Conservation (phyloP, 306 rosid genomes). For the Pueraria montana region DNA sequence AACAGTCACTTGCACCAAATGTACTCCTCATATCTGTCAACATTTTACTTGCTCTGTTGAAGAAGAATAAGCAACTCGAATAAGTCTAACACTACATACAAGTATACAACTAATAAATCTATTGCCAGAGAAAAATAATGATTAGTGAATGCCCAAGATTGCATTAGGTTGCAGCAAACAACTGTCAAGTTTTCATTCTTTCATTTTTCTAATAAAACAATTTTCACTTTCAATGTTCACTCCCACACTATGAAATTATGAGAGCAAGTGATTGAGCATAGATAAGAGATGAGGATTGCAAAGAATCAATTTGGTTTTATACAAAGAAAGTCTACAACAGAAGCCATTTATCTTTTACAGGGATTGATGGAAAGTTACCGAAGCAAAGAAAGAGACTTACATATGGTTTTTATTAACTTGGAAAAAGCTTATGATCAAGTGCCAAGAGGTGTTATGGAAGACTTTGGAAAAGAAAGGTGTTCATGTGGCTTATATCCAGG, state of each 20-base stretch:
- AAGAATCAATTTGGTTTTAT: not conserved
- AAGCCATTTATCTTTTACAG: not conserved
- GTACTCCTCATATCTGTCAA: constrained; percentile 84
- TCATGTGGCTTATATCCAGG: not conserved
- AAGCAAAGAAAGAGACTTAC: not conserved
- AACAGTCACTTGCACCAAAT: constrained; percentile 82
- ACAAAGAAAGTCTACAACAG: not conserved
- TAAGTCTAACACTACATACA: constrained; percentile 38
- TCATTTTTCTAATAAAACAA: constrained; percentile 2
- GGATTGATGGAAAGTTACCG: not conserved
- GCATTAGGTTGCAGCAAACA: constrained; percentile 31
- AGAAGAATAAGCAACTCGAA: constrained; percentile 48
- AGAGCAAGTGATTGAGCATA: not conserved
- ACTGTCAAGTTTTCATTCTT: constrained; percentile 17
- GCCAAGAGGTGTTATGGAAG: not conserved
- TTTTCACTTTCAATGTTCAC: constrained; percentile 23
- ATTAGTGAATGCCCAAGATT: constrained; percentile 29
- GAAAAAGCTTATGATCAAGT: not conserved
- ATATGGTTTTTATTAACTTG: not conserved
- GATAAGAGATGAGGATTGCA: not conserved
- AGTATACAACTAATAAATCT: constrained; percentile 36
- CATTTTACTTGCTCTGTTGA: constrained; percentile 76
- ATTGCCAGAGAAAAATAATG: constrained; percentile 5
- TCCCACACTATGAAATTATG: not conserved
- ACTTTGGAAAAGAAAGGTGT: not conserved